Base-by-base conservation (phyloP, 228 moss, liverwort and hornwort genomes). In the Sphagnum magellanicum region DNA sequence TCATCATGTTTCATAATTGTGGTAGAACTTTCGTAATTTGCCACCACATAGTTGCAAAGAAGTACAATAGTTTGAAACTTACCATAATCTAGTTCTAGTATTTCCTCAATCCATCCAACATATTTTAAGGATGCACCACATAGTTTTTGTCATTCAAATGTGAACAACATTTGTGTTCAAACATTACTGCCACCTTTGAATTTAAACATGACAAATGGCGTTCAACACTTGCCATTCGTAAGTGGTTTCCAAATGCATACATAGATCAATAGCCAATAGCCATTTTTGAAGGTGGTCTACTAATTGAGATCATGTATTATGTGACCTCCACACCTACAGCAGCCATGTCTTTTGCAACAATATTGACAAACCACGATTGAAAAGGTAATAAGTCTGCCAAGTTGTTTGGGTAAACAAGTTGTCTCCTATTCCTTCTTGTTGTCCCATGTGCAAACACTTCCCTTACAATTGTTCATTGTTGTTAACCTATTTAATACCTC, bases 81-180 rank as follows among this genome's bases (percentile, higher is more conserved):
- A 5, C 60, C 60, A 61, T 61, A 61, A 14, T 61, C 60, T 5
- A 61, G 15, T 4, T 61, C 16, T 14, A 61, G 17, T n/a, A 61
- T 61, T 61, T 61, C 60, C 17, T 61, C 60, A 61, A 61, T 61
- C 7, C 60, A 61, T 3, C 60, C 60, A 61, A 61, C n/a, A 13
- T 61, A 14, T 17, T 61, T 6, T 17, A 61, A n/a, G n/a, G 13
- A 10, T 61, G 60, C 60, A 4, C 6, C 6, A 61, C 17, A 8
- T 0, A 5, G 7, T 61, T 61, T 6, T 17, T 6, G 17, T 61
- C 60, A 61, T 61, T 61, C 6, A 2, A 17, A 6, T 17, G 6
- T 6, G 60, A 61, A 6, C 9, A 16, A 17, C 61, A 5, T 15
- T 5, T 0, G 4, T 61, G n/a, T 10, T 61, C 60, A 61, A 61